Percentiles rank a stretch among this genome's conserved stretches.
These are phyloP conservation scores for Leucogyrophana mollusca DNA, from an alignment of 768 basidiomycete genomes.

Conservation along the genomic window DNA sequence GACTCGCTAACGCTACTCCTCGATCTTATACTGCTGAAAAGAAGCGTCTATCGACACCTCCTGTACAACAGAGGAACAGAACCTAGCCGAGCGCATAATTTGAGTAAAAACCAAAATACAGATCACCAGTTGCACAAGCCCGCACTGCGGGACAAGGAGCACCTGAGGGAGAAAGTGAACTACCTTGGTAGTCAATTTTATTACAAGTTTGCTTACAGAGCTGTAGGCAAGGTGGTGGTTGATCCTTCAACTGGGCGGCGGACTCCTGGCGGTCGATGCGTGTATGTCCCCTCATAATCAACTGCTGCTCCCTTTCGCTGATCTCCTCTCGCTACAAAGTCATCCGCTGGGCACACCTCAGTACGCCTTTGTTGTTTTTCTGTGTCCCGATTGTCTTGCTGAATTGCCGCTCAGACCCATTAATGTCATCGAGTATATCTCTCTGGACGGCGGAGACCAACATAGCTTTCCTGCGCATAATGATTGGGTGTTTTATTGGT, in stretches of 20 bases:
- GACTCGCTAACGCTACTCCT: conserved; percentile 70
- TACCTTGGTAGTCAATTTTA: neutral
- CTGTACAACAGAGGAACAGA: conserved; percentile 76
- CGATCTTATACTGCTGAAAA: conserved; percentile 80
- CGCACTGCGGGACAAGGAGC: conserved; percentile 3
- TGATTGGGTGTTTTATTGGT: conserved; percentile 69
- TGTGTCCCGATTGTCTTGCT: neutral
- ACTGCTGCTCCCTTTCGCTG: conserved; percentile 4
- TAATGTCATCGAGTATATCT: conserved; percentile 33
- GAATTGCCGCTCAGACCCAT: conserved; percentile 37
- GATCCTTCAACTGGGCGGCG: conserved; percentile 57
- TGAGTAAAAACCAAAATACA: neutral
- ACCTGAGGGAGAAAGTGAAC: conserved; percentile 20
- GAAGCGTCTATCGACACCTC: conserved; percentile 79
- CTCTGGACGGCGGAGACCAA: conserved; percentile 55
- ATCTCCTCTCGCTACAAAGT: conserved; percentile 43
- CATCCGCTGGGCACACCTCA: conserved; percentile 75
- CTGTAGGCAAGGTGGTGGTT: conserved; percentile 57
- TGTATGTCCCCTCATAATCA: conserved; percentile 47
- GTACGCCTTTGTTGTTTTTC: conserved; percentile 34
- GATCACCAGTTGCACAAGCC: neutral
- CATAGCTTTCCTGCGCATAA: conserved; percentile 51
- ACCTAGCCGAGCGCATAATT: conserved; percentile 46
- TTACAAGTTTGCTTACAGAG: conserved; percentile 1
- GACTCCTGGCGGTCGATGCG: conserved; percentile 65